phyloP scores from a whole-genome alignment of 257 asterid species.

The Solanum rostratum region DNA sequence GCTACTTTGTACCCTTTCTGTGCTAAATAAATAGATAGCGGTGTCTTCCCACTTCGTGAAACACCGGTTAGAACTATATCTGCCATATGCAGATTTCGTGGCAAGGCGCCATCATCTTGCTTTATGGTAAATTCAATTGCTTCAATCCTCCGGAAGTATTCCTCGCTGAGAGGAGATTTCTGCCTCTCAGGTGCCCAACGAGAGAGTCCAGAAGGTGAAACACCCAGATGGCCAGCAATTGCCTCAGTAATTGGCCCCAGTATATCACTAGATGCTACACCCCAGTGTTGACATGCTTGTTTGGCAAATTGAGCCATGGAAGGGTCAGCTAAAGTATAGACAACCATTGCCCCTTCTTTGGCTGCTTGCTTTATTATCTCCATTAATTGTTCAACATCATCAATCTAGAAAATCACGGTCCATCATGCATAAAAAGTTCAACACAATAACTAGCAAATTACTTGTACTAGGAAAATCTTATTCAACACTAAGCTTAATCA shows the following conservation, averaged over 20 bases:
- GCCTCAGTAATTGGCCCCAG: conserved; percentile 84
- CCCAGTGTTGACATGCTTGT: conserved; percentile 84
- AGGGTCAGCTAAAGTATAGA: conserved; percentile 78
- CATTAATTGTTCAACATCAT: conserved; percentile 64
- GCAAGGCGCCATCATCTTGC: conserved; percentile 95
- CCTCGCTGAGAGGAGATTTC: conserved; percentile 58
- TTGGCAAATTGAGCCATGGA: conserved; percentile 72
- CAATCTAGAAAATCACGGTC: conserved; percentile 31
- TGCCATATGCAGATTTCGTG: conserved; percentile 57
- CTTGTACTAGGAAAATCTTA: neutral
- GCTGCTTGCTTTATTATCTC: conserved; percentile 83
- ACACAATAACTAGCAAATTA: neutral
- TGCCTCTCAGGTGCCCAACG: conserved; percentile 82
- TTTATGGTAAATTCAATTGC: conserved; percentile 92
- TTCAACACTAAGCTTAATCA: neutral
- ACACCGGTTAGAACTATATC: conserved; percentile 82
- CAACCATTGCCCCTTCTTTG: conserved; percentile 76
- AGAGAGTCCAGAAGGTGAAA: conserved; percentile 84
- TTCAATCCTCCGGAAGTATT: conserved; percentile 73
- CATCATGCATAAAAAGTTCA: neutral
- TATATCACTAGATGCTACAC: conserved; percentile 62
- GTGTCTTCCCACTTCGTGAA: conserved; percentile 91
- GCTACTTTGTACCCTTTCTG: conserved; percentile 98
- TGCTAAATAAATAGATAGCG: conserved; percentile 71
- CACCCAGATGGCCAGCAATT: conserved; percentile 72